phyloP scores from a whole-genome alignment of 176 grass and related monocot genomes.

The Bonia amplexicaulis region DNA sequence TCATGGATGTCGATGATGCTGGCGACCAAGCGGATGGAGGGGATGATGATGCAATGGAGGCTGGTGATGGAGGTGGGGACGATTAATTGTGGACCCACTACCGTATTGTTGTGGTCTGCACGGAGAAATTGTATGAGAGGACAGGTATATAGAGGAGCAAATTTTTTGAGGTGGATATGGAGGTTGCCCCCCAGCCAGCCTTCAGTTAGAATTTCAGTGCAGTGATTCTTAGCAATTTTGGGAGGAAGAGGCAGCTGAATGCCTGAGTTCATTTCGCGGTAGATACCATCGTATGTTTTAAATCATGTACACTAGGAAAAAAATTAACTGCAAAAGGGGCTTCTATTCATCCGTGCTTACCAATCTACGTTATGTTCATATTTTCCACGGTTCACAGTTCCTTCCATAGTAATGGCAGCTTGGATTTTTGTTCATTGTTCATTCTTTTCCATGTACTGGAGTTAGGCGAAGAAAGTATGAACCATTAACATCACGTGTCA shows the following conservation, averaged over 20 bases:
- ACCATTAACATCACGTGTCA: too few relatives aligned
- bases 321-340: background rate
- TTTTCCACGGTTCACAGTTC: background rate
- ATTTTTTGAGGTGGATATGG: background rate
- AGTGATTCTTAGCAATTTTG: background rate
- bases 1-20: constrained; percentile 40
- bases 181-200: background rate
- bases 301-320: background rate
- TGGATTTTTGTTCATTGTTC: too few relatives aligned
- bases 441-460: background rate
- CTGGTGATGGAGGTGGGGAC: background rate
- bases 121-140: background rate
- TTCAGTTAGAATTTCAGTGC: background rate
- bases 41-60: constrained; percentile 27
- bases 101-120: background rate
- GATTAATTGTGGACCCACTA: background rate
- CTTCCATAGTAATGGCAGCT: too few relatives aligned
- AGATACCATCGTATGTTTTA: too few relatives aligned
- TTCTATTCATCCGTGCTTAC: background rate
- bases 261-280: background rate
- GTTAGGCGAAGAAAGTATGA: background rate
- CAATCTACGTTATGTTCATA: background rate
- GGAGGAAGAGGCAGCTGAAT: background rate
- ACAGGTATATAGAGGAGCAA: constrained; percentile 9
- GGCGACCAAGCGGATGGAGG: constrained; percentile 54